A percentile compares a stretch with the other conserved stretches of the same genome.
phyloP scores from a whole-genome alignment of 163 green algal species.

The Prototheca cutis region DNA sequence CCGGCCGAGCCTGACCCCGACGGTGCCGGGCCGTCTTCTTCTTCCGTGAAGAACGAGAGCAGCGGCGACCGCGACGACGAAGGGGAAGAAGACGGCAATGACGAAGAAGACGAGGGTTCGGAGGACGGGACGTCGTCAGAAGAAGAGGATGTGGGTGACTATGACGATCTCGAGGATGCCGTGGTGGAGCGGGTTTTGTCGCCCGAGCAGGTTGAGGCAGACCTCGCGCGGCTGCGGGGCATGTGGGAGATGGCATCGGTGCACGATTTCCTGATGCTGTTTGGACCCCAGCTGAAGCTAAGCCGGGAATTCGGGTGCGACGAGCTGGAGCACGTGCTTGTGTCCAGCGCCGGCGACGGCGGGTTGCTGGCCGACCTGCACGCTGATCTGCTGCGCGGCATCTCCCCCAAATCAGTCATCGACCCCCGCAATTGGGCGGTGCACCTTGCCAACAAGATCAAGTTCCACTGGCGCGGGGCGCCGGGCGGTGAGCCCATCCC shows the following conservation, averaged over 20 bases:
- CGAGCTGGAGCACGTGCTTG: slow-evolving; percentile 26
- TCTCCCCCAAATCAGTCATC: slow-evolving; percentile 24
- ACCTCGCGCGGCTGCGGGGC: not conserved
- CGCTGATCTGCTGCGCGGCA: slow-evolving; percentile 27
- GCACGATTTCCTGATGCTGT: slow-evolving; percentile 20
- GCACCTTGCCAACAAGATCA: slow-evolving; percentile 35
- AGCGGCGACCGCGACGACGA: no score
- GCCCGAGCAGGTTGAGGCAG: not conserved
- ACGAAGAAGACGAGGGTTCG: no score
- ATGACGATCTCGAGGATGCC: not conserved
- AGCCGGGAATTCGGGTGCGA: slow-evolving; percentile 4
- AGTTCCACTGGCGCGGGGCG: slow-evolving; percentile 22
- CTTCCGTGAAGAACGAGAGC: no score
- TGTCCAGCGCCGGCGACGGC: slow-evolving; percentile 10
- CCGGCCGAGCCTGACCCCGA: slow-evolving; percentile 1
- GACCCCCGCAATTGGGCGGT: slow-evolving; percentile 14
- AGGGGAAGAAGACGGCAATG: no score
- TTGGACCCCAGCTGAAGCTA: slow-evolving; percentile 19
- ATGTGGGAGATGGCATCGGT: slow-evolving; percentile 34
- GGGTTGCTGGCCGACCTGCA: slow-evolving; percentile 27
- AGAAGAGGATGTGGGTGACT: not conserved
- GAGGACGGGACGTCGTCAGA: not conserved
- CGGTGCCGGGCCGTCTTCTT: no score
- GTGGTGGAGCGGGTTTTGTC: not conserved
- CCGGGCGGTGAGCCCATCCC: slow-evolving; percentile 18